Evolutionary conservation across 768 basidiomycete species (phyloP), one percentile per base, ranked within the genome.

Genomic region (Podaxis carcinomalis): DNA sequence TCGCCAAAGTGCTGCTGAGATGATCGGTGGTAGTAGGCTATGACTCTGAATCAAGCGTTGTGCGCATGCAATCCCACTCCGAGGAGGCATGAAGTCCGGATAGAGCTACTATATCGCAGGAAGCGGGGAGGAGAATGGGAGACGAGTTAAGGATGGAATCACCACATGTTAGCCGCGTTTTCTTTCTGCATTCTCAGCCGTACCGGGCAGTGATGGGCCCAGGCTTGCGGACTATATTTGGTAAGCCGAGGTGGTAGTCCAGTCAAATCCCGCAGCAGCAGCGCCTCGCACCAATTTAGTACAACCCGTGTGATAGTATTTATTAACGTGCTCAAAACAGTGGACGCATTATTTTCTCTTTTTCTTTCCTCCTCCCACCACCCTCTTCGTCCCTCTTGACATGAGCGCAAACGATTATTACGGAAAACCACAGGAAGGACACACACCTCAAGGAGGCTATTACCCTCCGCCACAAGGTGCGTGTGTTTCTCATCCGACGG

Each of bases 321-420:
- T 65, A 66, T 68, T 68, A 74, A 68, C 69, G 61, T 64, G 68
- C 51, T 64, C 73, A 76, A 74, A 32, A 76, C 66, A 69, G 61
- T 59, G 50, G 27, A 46, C 53, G 55, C 53, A 47, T 65, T 66
- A 62, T 63, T 63, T 51, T 63, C 63, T 59, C 62, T 64, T 54
- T 56, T 61, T 42, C 64, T 51, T 53, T 56, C 57, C 42, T 51
- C 62, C 37, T 65, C 54, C 62, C 63, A 59, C 64, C 61, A 51
- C 37, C 60, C 35, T 57, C 46, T 57, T 44, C 16, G 66, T 68
- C 63, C 47, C 59, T 35, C 57, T 32, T 63, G 66, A 61, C 65
- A 88, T 89, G 90, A 87, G 89, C 63, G 87, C 85, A 69, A 84
- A 86, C 74, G 89, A 91, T 67, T 92, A 89, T 67, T 91, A 90